These are phyloP conservation scores for Styphnolobium japonicum DNA, from an alignment of 306 rosid species.

Conservation along the genomic window DNA sequence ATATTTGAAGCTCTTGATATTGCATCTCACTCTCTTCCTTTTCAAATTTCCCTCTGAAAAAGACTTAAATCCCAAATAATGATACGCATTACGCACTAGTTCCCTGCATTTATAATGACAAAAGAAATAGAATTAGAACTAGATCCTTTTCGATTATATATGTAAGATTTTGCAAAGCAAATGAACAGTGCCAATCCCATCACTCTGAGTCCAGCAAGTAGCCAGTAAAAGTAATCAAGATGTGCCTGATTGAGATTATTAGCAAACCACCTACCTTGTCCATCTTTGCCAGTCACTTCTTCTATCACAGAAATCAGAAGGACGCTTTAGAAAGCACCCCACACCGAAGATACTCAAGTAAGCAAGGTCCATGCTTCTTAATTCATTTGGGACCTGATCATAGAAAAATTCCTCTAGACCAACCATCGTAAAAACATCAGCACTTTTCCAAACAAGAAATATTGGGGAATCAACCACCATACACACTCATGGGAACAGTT, in stretches of 20 bases:
- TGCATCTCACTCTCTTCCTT: not conserved
- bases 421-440: conserved; percentile 61
- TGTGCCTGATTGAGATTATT: conserved; percentile 64
- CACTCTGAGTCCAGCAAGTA: conserved; percentile 47
- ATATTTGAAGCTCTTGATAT: not conserved
- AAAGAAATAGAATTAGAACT: not conserved
- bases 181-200: conserved; percentile 29
- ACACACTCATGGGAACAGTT: conserved; percentile 66
- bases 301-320: conserved; percentile 51
- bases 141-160: conserved; percentile 12
- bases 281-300: conserved; percentile 30
- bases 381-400: conserved; percentile 64
- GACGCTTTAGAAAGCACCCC: conserved; percentile 65
- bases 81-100: not conserved
- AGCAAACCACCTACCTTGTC: conserved; percentile 53
- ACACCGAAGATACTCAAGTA: conserved; percentile 61
- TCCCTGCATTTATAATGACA: not conserved
- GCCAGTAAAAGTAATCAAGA: conserved; percentile 72
- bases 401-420: conserved; percentile 84
- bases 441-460: conserved; percentile 49
- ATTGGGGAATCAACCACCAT: conserved; percentile 79
- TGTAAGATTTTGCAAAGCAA: conserved; percentile 30
- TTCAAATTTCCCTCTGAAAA: not conserved
- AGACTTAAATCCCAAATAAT: not conserved
- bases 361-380: conserved; percentile 69